phyloP scores from a whole-genome alignment of 495 filamentous ascomycete species.

The Paragyromitra xinjiangensis region DNA sequence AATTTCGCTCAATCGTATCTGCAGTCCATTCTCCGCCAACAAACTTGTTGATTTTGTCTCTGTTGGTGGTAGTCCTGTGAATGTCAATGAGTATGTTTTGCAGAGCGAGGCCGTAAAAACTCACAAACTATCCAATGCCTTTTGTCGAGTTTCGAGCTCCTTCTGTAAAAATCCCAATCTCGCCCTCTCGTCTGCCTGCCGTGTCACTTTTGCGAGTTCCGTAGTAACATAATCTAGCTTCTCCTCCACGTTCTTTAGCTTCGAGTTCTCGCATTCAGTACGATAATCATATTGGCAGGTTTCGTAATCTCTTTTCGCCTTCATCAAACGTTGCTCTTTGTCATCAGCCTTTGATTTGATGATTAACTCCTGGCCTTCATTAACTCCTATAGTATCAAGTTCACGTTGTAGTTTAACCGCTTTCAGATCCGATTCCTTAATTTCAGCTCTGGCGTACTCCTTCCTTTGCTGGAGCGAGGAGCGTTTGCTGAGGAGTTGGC shows the following conservation, averaged over 20 bases:
- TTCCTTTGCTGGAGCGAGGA: constrained; percentile 75
- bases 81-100: constrained; percentile 9
- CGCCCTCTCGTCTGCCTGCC: constrained; percentile 79
- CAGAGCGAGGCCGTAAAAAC: not conserved
- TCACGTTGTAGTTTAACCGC: constrained; percentile 69
- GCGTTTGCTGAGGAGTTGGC: constrained; percentile 73
- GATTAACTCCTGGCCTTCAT: constrained; percentile 80
- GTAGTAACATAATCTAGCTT: constrained; percentile 71
- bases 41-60: constrained; percentile 69
- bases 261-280: constrained; percentile 68
- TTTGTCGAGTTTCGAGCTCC: constrained; percentile 73
- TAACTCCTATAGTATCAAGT: constrained; percentile 74
- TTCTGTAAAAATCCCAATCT: constrained; percentile 80
- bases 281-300: constrained; percentile 72
- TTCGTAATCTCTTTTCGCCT: constrained; percentile 69
- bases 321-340: constrained; percentile 68
- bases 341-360: constrained; percentile 78
- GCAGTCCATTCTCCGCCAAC: constrained; percentile 73
- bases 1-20: constrained; percentile 74
- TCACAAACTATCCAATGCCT: constrained; percentile 75
- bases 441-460: constrained; percentile 71
- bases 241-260: constrained; percentile 73
- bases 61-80: constrained; percentile 70
- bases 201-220: constrained; percentile 81
- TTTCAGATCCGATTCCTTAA: constrained; percentile 73